Evolutionary conservation across 139 green algal genomes (phyloP).

Genomic region (Cymbomonas tetramitiformis): DNA sequence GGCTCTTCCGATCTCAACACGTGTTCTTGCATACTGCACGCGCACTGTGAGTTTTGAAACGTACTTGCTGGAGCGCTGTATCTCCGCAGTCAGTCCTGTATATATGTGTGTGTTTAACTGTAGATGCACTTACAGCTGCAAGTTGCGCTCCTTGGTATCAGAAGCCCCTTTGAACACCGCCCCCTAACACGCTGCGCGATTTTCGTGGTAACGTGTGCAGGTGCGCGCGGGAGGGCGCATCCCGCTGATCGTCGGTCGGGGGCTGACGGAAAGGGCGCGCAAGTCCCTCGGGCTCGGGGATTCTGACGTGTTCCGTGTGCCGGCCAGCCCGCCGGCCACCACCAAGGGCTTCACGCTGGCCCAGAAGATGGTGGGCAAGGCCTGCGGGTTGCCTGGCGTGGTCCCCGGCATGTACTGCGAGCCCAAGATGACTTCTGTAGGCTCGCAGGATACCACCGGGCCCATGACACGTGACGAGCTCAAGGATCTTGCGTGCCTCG

Average conservation of each 20-base stretch:
- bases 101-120: too few relatives aligned
- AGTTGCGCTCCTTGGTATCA: too few relatives aligned
- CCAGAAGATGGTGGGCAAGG: slow-evolving; percentile 24
- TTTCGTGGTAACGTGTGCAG: too few relatives aligned
- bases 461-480: slow-evolving; percentile 25
- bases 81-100: too few relatives aligned
- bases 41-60: too few relatives aligned
- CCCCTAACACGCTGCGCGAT: too few relatives aligned
- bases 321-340: not conserved
- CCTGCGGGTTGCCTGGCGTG: slow-evolving; percentile 18
- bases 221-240: slow-evolving; percentile 20
- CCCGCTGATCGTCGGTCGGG: slow-evolving; percentile 17
- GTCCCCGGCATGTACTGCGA: slow-evolving; percentile 22
- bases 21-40: too few relatives aligned
- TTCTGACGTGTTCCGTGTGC: slow-evolving; percentile 11
- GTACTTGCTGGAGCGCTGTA: too few relatives aligned
- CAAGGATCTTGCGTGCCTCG: slow-evolving; percentile 23
- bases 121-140: too few relatives aligned
- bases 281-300: not conserved
- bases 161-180: too few relatives aligned
- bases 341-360: slow-evolving; percentile 17
- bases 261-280: slow-evolving; percentile 10
- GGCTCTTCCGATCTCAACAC: too few relatives aligned
- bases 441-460: slow-evolving; percentile 22
- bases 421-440: slow-evolving; percentile 20